phyloP scores from a whole-genome alignment of 495 filamentous ascomycete species.

The Trichoderma erinaceum region DNA sequence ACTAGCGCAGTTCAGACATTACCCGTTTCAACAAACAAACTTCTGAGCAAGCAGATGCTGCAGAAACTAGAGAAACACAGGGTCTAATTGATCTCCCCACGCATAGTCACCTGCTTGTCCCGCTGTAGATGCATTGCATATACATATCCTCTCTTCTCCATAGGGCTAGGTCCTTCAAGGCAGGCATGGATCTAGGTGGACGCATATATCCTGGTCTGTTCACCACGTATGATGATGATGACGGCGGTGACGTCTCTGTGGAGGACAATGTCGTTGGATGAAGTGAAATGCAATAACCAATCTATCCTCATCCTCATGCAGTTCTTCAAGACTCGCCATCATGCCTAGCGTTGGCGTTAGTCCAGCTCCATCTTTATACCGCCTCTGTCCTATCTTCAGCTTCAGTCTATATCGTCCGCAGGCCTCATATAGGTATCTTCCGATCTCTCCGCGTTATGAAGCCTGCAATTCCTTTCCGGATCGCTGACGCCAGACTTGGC shows the following conservation, averaged over 20 bases:
- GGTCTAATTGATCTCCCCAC: neutral
- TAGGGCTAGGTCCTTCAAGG: neutral
- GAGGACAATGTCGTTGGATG: neutral
- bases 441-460: too few species aligned
- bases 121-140: neutral
- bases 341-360: neutral
- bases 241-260: neutral
- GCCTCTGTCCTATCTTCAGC: too few species aligned
- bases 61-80: neutral
- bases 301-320: neutral
- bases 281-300: neutral
- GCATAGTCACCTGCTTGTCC: neutral
- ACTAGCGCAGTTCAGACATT: neutral
- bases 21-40: neutral
- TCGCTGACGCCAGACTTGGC: too few species aligned
- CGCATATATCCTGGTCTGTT: neutral
- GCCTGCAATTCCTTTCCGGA: too few species aligned
- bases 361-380: too few species aligned
- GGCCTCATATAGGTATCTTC: too few species aligned
- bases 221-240: neutral
- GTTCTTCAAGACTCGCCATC: neutral
- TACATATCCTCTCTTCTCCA: neutral
- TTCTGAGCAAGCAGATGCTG: neutral
- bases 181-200: conserved; percentile 3
- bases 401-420: too few species aligned